Base-by-base conservation (phyloP, 83 land plant genomes). In the Picea mariana region DNA sequence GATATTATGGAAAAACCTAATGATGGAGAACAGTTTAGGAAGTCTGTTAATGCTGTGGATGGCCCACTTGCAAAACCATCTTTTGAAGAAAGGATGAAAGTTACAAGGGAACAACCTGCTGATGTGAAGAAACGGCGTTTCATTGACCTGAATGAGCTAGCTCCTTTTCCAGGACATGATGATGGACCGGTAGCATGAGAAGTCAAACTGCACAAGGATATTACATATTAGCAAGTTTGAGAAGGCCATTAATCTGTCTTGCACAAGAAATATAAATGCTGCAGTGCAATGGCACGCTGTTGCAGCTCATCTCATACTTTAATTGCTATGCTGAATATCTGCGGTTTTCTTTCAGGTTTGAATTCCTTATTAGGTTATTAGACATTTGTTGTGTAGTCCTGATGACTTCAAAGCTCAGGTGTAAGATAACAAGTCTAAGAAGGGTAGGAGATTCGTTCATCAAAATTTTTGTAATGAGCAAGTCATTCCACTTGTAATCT, bases 71-170 rank as follows among this genome's bases (percentile, higher is more conserved):
- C 24, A 62, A 63, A 42, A 69, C 64, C 55, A 66, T 69, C 60
- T 79, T 24, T 49, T 65, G 75, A 81, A 63, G 75, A 81, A 27
- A 71, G 16, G 62, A 84, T 60, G 82, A 83, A 82, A 82, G 60
- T 71, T 82, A 1, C 64, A 13, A 67, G 62, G 59, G 72, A 78
- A 49, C 72, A 16, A 58, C 72, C 83, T 73, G 85, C 82, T 62
- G 83, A 87, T 81, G 71, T 80, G 31, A 80, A 63, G 42, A 61
- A 44, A 23, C 85, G 86, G 49, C 87, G 87, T 20, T 92, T 92
- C 84, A 89, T 90, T 79, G 94, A 92, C 76, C 85, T 92, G 69
- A 92, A 92, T 84, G 92, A 92, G 85, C 84, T 90, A 81, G 94
- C 94, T 23, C 90, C 94, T 9, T 91, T 90, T 79, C 67, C 86